Evolutionary conservation across 2,329 filamentous ascomycete species (phyloP), one percentile per base, ranked within the genome.

Genomic region (Ceratocystis destructans): DNA sequence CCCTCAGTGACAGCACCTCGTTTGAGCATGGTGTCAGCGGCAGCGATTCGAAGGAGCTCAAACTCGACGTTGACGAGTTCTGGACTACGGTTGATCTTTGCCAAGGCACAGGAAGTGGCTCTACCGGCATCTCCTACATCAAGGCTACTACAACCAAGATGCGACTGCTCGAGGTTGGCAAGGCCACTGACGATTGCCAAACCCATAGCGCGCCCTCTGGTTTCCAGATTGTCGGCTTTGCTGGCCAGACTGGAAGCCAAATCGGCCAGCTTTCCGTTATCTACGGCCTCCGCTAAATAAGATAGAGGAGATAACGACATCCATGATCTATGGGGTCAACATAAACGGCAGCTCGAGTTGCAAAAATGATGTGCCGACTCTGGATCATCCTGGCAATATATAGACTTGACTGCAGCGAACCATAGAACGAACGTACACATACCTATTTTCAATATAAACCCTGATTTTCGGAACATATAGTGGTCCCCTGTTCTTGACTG

Each of bases 121-220:
- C 75, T 15, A 81, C 79, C n/a, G 77, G 82, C 37, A 79, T 79
- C 70, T 83, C 85, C 71, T 85, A 80, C 71, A 77, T 83, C 68
- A 70, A 76, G 66, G 79, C 82, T n/a, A 79, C 76, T 0, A 84
- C 81, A 1, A 82, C 77, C 70, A 65, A 73, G 0, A 81, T 81
- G 1, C 75, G 77, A 28, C 79, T 74, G 0, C 69, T 84, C 3
- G 71, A 72, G 15, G 72, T 77, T 1, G 82, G 82, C 0, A 77
- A 73, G 0, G 70, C 73, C 37, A 83, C 80, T 0, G 71, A 69
- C 10, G 77, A 80, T 67, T 85, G 82, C 70, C 70, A 73, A 3
- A 77, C 76, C 1, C 79, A 76, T 63, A 73, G 71, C 20, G 80
- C 80, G 1, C 79, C 78, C 22, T 67, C 68, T 0, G 81, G 80